Evolutionary conservation across 345 rosid genomes (phyloP).

Genomic region (Tarenaya hassleriana): DNA sequence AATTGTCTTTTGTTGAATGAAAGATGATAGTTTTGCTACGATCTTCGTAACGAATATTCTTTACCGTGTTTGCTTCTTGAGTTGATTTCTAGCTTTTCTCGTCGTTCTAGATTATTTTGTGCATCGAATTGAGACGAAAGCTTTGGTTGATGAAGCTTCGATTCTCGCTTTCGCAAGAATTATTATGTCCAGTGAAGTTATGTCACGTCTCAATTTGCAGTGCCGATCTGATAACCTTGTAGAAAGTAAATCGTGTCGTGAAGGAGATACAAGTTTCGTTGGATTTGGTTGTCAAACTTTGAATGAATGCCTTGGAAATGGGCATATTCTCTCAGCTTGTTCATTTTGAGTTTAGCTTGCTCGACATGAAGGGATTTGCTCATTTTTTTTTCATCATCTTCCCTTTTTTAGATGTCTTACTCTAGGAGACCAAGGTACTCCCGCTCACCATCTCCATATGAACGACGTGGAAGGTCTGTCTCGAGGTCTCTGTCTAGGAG

Average conservation of each 20-base stretch:
- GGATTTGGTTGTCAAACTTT: not conserved
- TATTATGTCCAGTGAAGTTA: not conserved
- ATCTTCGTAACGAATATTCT: constrained; percentile 13
- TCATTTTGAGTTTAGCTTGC: not conserved
- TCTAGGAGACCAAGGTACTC: constrained; percentile 66
- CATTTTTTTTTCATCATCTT: not conserved
- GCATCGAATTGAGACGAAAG: not conserved
- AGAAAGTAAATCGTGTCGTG: not conserved
- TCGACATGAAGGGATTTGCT: not conserved
- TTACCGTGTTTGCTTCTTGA: not conserved
- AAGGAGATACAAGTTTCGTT: not conserved
- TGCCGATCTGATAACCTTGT: not conserved
- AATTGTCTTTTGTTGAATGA: not conserved
- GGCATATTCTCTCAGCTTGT: not conserved
- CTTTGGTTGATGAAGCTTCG: not conserved
- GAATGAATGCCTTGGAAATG: not conserved
- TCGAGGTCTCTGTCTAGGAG: constrained; percentile 53
- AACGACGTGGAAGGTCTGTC: constrained; percentile 38
- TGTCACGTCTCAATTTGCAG: not conserved
- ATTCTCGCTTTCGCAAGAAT: not conserved
- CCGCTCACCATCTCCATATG: constrained; percentile 48
- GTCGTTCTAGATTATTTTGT: not conserved
- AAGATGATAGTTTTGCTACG: not conserved
- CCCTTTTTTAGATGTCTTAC: constrained; percentile 59
- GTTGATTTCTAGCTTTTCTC: not conserved